Conservation (phyloP, 108 stramenopile species). For the Nitzschia palea region DNA sequence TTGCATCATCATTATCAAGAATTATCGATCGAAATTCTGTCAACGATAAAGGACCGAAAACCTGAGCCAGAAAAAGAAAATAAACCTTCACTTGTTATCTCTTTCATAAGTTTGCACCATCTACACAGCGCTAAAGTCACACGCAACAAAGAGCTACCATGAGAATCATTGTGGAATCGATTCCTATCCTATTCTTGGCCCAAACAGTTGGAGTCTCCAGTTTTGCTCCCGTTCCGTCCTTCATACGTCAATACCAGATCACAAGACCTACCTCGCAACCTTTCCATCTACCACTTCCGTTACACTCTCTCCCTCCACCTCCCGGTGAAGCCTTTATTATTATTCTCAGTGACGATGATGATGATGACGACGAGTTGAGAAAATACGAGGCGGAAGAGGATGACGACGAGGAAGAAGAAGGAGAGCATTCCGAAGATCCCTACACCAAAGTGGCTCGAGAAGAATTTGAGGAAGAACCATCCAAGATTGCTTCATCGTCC, state of each 20-base stretch:
- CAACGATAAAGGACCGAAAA: no score
- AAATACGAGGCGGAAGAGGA: conserved; percentile 16
- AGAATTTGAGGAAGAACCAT: conserved; percentile 17
- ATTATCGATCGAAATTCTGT: no score
- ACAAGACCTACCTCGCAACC: not conserved
- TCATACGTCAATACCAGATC: not conserved
- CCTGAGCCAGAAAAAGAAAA: no score
- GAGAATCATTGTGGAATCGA: no score
- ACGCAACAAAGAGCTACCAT: no score
- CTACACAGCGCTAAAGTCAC: no score
- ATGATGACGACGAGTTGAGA: not conserved
- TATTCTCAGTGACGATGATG: not conserved
- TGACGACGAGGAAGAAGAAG: conserved; percentile 21
- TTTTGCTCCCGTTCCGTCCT: not conserved
- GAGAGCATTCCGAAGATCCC: conserved; percentile 30
- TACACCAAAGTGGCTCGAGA: conserved; percentile 15
- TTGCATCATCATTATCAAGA: no score
- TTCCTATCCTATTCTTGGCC: no score
- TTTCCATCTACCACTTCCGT: not conserved
- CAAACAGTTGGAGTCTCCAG: no score
- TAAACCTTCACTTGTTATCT: no score
- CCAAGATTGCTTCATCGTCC: not conserved
- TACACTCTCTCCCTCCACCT: not conserved
- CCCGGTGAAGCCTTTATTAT: conserved; percentile 7
- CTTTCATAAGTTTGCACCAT: no score